A percentile compares a stretch with the other conserved stretches of the same genome.
Conservation (phyloP, 202 grass and related monocot species). For the Setaria viridis region DNA sequence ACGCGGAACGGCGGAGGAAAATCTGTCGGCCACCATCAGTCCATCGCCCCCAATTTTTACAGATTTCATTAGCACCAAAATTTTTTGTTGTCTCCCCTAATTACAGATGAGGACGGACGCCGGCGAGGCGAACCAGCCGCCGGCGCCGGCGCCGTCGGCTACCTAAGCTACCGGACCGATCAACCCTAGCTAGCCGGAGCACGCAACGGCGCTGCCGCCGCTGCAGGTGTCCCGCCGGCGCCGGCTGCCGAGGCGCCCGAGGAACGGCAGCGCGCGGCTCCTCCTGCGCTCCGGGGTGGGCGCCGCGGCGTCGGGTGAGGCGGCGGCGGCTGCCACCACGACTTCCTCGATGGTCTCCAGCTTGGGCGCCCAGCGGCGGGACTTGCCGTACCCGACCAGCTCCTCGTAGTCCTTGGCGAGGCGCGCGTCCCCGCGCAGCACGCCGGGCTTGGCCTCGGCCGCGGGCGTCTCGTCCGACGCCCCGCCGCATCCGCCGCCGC, state of each 20-base stretch:
- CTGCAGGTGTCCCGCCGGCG: constrained; percentile 30
- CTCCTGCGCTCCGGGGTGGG: not conserved
- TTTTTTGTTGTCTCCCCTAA: not conserved
- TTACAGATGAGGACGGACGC: not conserved
- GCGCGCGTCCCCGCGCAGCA: constrained; percentile 52
- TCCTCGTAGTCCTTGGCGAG: constrained; percentile 91
- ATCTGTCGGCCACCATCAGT: constrained; percentile 10
- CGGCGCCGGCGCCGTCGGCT: not conserved
- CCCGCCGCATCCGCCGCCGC: too few species aligned
- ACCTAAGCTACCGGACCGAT: not conserved
- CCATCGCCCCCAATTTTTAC: not conserved
- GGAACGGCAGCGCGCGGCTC: constrained; percentile 47
- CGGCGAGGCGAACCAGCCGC: not conserved
- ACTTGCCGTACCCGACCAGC: constrained; percentile 63
- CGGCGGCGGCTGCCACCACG: not conserved
- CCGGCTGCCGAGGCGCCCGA: constrained; percentile 51
- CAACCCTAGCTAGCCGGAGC: constrained; percentile 35
- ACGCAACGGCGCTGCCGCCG: constrained; percentile 43
- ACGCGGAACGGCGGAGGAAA: constrained; percentile 2
- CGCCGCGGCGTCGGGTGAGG: not conserved
- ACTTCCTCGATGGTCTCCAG: constrained; percentile 65
- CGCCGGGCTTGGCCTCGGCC: not conserved
- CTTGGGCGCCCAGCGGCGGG: constrained; percentile 80
- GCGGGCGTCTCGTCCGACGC: not conserved
- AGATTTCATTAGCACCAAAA: constrained; percentile 10